Base-by-base conservation (phyloP, 768 basidiomycete species). In the Naganishia randhawae region DNA sequence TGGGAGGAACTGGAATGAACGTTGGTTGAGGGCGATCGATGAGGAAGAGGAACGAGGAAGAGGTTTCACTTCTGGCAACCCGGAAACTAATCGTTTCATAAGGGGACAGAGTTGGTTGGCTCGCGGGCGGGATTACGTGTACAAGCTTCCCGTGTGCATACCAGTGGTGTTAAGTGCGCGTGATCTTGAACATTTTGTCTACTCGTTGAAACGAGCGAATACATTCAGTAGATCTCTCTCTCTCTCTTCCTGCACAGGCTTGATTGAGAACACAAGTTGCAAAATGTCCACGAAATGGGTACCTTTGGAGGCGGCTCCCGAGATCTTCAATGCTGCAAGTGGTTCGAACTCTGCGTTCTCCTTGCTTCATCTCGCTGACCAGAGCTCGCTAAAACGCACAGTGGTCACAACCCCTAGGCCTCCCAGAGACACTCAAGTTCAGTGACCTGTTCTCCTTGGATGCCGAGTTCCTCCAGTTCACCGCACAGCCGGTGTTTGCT, bases 401-500 rank as follows among this genome's bases (percentile, higher is more conserved):
- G 74, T 79, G 78, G 78, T 72, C 78, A 1, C 32, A 57, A 53
- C 69, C 77, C 9, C 65, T 79, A 14, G 78, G 78, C 13, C 72
- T 79, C 14, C 77, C 77, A 7, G 55, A 69, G 9, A 71, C 72
- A 11, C 70, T 79, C 14, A 69, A 72, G n/a, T 79, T 79, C 70
- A 74, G 76, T 71, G 78, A 79, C 62, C 69, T 79, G 25, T 78
- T 75, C 69, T 79, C 78, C 3, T 73, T 79, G 52, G 78, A 79
- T 53, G 61, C 75, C 0, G 81, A 96, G 85, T 84, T 93, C 37
- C 85, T 95, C 1, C 80, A 67, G 0, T 83, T 90, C 75, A 87
- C 94, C 0, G 83, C 88, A 0, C 77, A 83, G 70, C 92, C 89
- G 0, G 89, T 89, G 35, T 88, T 89, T 75, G 94, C 94, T 0